Base-by-base conservation (phyloP, 306 rosid genomes). In the Macrotyloma uniflorum region DNA sequence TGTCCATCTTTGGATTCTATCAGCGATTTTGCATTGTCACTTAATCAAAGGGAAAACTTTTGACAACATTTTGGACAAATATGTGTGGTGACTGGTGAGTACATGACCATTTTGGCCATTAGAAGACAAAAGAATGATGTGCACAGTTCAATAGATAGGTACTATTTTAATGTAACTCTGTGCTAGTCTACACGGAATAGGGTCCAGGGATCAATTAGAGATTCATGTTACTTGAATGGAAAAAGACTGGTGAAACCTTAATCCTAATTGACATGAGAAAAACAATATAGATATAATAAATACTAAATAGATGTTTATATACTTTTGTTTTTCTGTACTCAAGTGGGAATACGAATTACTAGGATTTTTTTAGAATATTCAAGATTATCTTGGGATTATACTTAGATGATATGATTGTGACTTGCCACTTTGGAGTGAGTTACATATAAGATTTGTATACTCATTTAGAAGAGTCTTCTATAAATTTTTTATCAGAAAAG, bases 1-100 rank as follows among this genome's bases (percentile, higher is more conserved):
- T 64, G 67, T 80, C 79, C 78, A 72, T 20, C 58, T 47, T 76
- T 24, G 72, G 75, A 26, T 67, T 63, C 58, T 72, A 50, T 43
- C 10, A 24, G 28, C 33, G 8, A 32, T 68, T 20, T 57, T 22
- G 35, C 14, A 49, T 38, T 61, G 33, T 71, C n/a, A 38, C 30
- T 57, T 18, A 67, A 55, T 12, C 47, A 6, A 42, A 40, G 47
- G 15, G 33, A 68, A n/a, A 74, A 43, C 1, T 8, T 24, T 14
- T 32, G 19, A 51, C 43, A 30, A 70, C 64, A n/a, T 35, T 33
- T 71, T 70, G 42, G 55, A 32, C 70, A 70, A 35, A 66, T 19
- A 46, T 20, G 22, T 51, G 72, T 82, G 79, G 16, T 42, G 47
- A 42, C 15, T 66, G 80, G 71, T 49, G 73, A 33, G 53, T 16